These are phyloP conservation scores for Myxozyma neglecta DNA, from an alignment of 805 yeast species.

Conservation along the genomic window DNA sequence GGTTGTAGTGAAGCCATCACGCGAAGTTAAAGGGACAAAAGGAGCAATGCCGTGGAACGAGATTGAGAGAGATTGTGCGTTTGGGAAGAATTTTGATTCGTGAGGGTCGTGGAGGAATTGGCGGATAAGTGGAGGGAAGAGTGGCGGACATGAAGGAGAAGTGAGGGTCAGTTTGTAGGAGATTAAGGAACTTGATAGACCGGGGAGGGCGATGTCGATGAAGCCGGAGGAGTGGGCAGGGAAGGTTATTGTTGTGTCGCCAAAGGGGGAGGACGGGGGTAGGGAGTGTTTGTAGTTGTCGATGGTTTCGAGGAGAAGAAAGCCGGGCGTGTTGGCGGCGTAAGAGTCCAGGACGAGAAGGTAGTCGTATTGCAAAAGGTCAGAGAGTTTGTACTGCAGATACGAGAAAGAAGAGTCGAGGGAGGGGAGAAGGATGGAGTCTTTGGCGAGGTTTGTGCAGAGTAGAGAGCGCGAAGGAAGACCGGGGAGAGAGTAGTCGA, in stretches of 20 bases:
- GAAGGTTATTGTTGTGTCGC: constrained; percentile 40
- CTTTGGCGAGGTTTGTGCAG: constrained; percentile 51
- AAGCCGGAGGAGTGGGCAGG: constrained; percentile 49
- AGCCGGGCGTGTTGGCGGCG: constrained; percentile 31
- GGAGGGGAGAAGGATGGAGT: constrained; percentile 54
- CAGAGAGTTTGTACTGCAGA: constrained; percentile 45
- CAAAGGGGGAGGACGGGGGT: constrained; percentile 30
- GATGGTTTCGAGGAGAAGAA: constrained; percentile 37
- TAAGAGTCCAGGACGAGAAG: constrained; percentile 50
- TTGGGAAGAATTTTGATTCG: constrained; percentile 79
- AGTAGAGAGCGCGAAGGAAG: constrained; percentile 1
- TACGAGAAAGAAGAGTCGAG: constrained; percentile 50
- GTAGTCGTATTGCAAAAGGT: constrained; percentile 49
- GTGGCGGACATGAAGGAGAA: background rate
- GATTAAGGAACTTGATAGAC: constrained; percentile 62
- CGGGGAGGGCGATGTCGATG: constrained; percentile 51
- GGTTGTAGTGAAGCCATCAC: background rate
- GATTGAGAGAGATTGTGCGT: constrained; percentile 43
- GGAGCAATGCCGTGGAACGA: constrained; percentile 69
- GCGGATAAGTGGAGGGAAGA: constrained; percentile 62
- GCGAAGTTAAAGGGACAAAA: constrained; percentile 49
- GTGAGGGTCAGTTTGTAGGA: constrained; percentile 45
- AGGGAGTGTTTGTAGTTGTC: constrained; percentile 9
- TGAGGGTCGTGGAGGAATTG: constrained; percentile 64
- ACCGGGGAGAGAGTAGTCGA: constrained; percentile 27